These are phyloP conservation scores for Tolypocladium tropicale DNA, from an alignment of 2,329 filamentous ascomycete species.

Conservation along the genomic window DNA sequence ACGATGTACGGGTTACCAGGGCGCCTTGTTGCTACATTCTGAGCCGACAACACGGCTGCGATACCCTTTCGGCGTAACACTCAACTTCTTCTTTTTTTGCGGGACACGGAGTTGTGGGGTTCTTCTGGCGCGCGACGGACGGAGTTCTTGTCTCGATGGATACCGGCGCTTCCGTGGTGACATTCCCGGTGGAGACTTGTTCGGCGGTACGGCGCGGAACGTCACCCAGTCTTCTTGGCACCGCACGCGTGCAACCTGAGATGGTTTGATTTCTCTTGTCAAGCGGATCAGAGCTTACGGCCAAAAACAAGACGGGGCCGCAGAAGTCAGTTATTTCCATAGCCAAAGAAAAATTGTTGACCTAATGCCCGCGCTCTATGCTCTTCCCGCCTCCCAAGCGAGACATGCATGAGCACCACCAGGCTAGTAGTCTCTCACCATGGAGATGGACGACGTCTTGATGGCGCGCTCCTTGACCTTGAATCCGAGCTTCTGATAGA, in stretches of 20 bases:
- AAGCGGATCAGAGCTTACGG: background rate
- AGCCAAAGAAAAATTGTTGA: background rate
- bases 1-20: background rate
- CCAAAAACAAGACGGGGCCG: background rate
- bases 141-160: background rate
- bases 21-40: background rate
- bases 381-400: background rate
- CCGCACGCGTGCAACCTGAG: background rate
- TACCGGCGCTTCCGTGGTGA: background rate
- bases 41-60: conserved; percentile 11
- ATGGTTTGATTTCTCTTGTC: no score
- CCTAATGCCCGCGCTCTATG: background rate
- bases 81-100: background rate
- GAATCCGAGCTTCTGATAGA: conserved; percentile 38
- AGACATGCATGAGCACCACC: background rate
- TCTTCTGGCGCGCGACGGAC: background rate
- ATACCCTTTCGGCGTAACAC: background rate
- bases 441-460: conserved; percentile 25
- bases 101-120: background rate
- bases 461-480: conserved; percentile 24
- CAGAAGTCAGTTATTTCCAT: background rate
- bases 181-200: no score
- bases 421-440: conserved; percentile 25
- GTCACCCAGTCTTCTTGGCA: background rate
- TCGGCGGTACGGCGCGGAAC: background rate